phyloP scores from a whole-genome alignment of 306 rosid genomes.

The Corylus americana region DNA sequence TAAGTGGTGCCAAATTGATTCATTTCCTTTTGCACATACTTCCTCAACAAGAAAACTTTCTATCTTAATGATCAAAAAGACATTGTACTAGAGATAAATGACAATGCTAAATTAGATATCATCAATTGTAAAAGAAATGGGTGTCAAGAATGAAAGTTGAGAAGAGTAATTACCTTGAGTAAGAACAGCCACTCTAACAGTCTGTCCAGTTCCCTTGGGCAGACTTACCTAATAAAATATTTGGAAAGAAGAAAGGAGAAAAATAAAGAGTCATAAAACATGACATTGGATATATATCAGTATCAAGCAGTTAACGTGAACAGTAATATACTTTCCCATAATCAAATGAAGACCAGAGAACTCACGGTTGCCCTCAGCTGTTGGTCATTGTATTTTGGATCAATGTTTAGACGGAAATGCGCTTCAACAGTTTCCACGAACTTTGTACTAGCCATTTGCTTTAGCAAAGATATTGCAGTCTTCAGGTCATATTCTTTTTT shows the following conservation, averaged over 20 bases:
- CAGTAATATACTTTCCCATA: neutral
- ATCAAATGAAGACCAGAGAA: constrained; percentile 28
- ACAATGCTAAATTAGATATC: neutral
- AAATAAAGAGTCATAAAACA: constrained; percentile 7
- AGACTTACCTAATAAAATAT: constrained; percentile 69
- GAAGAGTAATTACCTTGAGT: constrained; percentile 72
- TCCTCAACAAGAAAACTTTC: neutral
- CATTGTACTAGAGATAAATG: neutral
- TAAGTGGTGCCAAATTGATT: neutral
- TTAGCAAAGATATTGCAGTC: constrained; percentile 73
- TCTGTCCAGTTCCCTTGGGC: constrained; percentile 97
- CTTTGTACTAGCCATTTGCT: constrained; percentile 66
- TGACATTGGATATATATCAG: constrained; percentile 3
- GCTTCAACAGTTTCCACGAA: constrained; percentile 94
- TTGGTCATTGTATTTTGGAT: constrained; percentile 96
- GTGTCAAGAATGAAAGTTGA: constrained; percentile 1
- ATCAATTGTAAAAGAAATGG: neutral
- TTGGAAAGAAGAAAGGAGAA: constrained; percentile 1
- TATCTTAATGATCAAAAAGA: neutral
- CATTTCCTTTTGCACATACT: neutral
- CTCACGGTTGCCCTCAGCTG: constrained; percentile 97
- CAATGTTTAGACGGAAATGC: constrained; percentile 97
- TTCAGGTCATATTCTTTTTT: constrained; percentile 79
- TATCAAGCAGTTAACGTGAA: constrained; percentile 13
- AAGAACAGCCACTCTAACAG: constrained; percentile 92